A percentile compares a stretch with the other conserved stretches of the same genome.
phyloP scores from a whole-genome alignment of 805 yeast species.

The Groenewaldozyma tartarivorans region DNA sequence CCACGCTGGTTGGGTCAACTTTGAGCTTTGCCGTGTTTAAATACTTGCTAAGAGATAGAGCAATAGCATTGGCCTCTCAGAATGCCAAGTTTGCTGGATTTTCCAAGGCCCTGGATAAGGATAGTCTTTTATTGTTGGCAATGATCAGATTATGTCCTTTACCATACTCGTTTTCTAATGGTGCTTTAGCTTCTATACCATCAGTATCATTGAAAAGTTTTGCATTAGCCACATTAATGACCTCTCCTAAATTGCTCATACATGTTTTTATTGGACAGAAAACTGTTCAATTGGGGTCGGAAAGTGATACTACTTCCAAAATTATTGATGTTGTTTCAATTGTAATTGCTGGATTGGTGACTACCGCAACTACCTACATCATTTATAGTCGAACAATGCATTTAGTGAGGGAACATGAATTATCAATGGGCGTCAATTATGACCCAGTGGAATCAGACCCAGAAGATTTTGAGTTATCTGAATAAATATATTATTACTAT shows the following conservation, averaged over 20 bases:
- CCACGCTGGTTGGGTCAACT: constrained; percentile 65
- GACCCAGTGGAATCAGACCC: constrained; percentile 1
- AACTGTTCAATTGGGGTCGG: constrained; percentile 54
- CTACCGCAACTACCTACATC: constrained; percentile 53
- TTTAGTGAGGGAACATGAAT: constrained; percentile 15
- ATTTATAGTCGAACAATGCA: constrained; percentile 47
- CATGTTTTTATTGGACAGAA: constrained; percentile 73
- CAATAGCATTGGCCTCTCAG: constrained; percentile 47
- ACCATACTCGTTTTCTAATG: constrained; percentile 87
- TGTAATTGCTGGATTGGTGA: constrained; percentile 42
- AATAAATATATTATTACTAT: neutral
- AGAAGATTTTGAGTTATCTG: neutral
- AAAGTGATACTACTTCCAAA: constrained; percentile 39
- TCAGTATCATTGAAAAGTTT: constrained; percentile 56
- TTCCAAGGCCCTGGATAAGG: constrained; percentile 62
- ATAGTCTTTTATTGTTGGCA: constrained; percentile 55
- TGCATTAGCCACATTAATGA: constrained; percentile 57
- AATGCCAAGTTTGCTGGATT: constrained; percentile 67
- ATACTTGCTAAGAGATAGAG: constrained; percentile 45
- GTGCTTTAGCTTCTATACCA: constrained; percentile 84
- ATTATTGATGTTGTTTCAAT: constrained; percentile 58
- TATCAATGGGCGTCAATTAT: neutral
- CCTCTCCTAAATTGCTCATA: constrained; percentile 75
- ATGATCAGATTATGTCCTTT: constrained; percentile 80
- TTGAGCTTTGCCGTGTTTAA: constrained; percentile 64